Conservation (phyloP, 352 stramenopile species). For the Globisporangium acanthophoron region DNA sequence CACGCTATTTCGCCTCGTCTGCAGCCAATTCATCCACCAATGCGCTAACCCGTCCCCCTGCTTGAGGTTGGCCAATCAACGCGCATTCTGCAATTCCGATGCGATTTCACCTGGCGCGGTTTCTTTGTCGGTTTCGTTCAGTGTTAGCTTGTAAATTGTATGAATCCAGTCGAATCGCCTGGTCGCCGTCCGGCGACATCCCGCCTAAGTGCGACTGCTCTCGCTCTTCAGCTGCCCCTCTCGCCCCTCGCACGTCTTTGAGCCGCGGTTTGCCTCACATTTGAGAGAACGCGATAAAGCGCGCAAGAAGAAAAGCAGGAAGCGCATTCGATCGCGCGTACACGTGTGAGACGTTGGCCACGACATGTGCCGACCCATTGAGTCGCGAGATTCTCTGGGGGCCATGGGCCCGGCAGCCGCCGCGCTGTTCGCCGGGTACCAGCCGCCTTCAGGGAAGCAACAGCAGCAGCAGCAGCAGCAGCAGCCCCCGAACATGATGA, state of each 20-base stretch:
- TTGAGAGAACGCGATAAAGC: not conserved
- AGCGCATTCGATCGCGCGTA: conserved; percentile 15
- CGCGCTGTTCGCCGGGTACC: conserved; percentile 72
- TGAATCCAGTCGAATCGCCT: not conserved
- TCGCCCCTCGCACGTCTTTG: not conserved
- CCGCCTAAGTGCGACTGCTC: not conserved
- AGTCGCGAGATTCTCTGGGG: conserved; percentile 77
- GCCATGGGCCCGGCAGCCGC: conserved; percentile 67
- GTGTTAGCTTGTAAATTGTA: not conserved
- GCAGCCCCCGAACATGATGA: conserved; percentile 11
- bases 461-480: conserved; percentile 13
- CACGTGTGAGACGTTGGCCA: conserved; percentile 8
- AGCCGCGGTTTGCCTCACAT: not conserved
- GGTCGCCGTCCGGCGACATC: not conserved
- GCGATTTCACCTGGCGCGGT: conserved; percentile 5
- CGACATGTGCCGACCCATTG: conserved; percentile 79
- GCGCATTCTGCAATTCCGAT: not conserved
- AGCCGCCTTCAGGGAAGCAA: conserved; percentile 48
- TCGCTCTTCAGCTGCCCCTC: not conserved
- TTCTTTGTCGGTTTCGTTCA: conserved; percentile 3
- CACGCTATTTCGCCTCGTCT: not conserved
- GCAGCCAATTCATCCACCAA: not conserved
- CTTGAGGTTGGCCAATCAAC: conserved; percentile 6
- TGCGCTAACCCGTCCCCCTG: too few relatives aligned
- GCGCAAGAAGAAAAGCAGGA: conserved; percentile 14